Conservation (phyloP, 192 early-diverging fungal species). For the Lunasporangiospora selenospora region DNA sequence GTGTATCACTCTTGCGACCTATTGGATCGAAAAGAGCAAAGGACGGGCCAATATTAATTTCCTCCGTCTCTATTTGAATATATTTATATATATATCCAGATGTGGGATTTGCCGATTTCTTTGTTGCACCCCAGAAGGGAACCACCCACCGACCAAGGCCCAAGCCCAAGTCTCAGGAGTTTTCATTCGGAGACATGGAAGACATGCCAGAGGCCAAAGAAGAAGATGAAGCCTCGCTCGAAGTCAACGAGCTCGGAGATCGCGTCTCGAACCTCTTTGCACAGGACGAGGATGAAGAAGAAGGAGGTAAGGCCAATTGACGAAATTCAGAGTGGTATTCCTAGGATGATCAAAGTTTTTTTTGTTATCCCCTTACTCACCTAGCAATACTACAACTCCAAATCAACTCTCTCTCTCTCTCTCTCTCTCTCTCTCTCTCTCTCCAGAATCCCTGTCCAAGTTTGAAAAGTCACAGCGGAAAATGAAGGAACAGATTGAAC, state of each 20-base stretch:
- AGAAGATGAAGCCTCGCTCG: slow-evolving; percentile 38
- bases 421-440: background rate
- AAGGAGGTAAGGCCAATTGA: slow-evolving; percentile 30
- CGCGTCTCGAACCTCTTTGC: slow-evolving; percentile 65
- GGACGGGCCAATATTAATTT: too few species aligned
- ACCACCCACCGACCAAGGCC: slow-evolving; percentile 48
- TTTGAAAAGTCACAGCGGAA: slow-evolving; percentile 81
- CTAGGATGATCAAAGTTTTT: slow-evolving; percentile 24
- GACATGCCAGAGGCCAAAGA: slow-evolving; percentile 51
- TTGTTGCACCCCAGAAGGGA: slow-evolving; percentile 66
- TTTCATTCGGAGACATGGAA: slow-evolving; percentile 33
- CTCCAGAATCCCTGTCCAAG: slow-evolving; percentile 61
- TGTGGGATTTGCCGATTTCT: slow-evolving; percentile 87
- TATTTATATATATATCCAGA: too few species aligned
- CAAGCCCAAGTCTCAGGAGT: slow-evolving; percentile 18
- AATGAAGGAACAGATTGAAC: slow-evolving; percentile 74
- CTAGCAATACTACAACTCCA: background rate
- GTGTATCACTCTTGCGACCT: too few species aligned
- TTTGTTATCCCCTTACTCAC: background rate
- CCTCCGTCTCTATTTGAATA: too few species aligned
- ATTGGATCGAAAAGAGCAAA: too few species aligned
- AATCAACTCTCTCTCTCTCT: background rate
- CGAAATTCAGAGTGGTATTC: background rate
- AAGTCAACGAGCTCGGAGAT: slow-evolving; percentile 44
- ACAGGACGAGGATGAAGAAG: slow-evolving; percentile 60